Evolutionary conservation across 169 alveolate genomes (phyloP), one percentile per base, ranked within the genome.

Genomic region (Eimeria praecox): DNA sequence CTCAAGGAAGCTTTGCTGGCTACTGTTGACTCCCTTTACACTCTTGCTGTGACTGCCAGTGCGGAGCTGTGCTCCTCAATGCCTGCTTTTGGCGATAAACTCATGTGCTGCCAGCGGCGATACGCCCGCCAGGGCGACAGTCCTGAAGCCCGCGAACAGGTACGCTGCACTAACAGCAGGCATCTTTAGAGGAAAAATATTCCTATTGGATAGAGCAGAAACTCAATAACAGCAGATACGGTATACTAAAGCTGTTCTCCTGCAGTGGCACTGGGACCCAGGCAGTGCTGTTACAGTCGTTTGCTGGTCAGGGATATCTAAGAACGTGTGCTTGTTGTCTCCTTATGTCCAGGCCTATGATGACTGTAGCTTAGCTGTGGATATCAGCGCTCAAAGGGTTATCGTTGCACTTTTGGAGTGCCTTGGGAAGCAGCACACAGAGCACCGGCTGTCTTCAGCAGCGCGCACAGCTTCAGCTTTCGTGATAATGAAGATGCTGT

Each of bases 381-480:
- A 86, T 82, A 40, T 4, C 82, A 38, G 62, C 27, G 93, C 93
- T 56, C 77, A 59, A 22, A 49, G 59, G 56, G 82, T 86, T 4
- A 40, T 27, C 38, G 80, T 56, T 52, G 80, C 93, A 30, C 93
- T 86, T 20, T 46, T 86, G 14, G 82, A 56, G 64, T 86, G 93
- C 30, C 93, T 86, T 30, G 93, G 93, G 82, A 62, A 59, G n/a
- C 62, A 86, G 14, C 62, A 27, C 27, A n/a, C 82, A 14, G 93
- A 38, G 42, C 93, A 33, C 40, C 93, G 10, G 18, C 14, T 46
- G 64, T 38, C 82, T 9, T 35, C 62, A 56, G 49, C 64, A 59
- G 54, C 93, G 10, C 93, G 93, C 62, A 86, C 80, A 38, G 82
- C 93, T 10, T 54, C 93, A 12, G 93, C 93, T 62, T 86, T 86